Evolutionary conservation across 2,329 filamentous ascomycete species (phyloP), one percentile per base, ranked within the genome.

Genomic region (Bertia moriformis): DNA sequence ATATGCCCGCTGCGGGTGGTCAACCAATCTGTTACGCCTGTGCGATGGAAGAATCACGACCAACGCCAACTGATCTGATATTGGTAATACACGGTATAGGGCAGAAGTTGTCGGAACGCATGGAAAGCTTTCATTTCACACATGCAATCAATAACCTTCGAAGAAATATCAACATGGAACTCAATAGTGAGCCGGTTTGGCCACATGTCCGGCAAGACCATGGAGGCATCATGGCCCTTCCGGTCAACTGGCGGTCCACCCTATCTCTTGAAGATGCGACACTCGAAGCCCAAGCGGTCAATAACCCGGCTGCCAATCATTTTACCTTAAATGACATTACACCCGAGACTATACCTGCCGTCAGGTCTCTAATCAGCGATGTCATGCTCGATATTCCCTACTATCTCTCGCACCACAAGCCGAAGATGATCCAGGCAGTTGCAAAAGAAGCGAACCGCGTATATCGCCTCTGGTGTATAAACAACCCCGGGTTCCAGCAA

Each of bases 341-440:
- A 0, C 76, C 75, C 3, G 71, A 78, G 15, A 78, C 73, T 2
- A 65, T 82, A 15, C 75, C 76, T 0, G 74, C 72, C 3, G 71
- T 82, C n/a, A 69, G 77, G 38, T 75, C 71, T 41, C 63, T 82
- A 29, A 75, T 82, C 44, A 76, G 71, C 44, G 77, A 82, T 53
- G 77, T 82, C 39, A 80, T 82, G 71, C 62, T 81, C 19, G 77
- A 82, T 49, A 77, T 82, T 29, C 77, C 77, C 2, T 82, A 82
- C 54, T 82, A 82, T 49, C 62, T 82, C 19, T 81, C 77, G 1
- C 71, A 78, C 38, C 77, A 82, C 49, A 77, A 81, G 46, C 66
- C 71, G 2, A 80, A 73, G 49, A 82, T 82, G 75, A 66, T 78
- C 18, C 64, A 69, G 24, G 77, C 77, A 1, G 77, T 80, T 38